Evolutionary conservation across 192 early-diverging fungal species (phyloP), one percentile per base, ranked within the genome.

Genomic region (Backusella westeae): DNA sequence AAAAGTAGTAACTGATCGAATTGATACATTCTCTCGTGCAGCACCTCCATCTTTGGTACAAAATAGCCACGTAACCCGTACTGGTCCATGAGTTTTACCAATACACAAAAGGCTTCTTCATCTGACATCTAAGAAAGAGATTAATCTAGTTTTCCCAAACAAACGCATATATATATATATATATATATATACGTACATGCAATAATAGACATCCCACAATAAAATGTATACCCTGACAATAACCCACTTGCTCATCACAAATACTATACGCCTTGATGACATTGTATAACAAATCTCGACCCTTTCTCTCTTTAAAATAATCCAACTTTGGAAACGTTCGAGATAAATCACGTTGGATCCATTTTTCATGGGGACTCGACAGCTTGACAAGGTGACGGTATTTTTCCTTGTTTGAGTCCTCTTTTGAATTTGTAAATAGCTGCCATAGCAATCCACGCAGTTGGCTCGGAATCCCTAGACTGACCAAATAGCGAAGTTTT

Each of bases 201-300:
- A 97, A 79, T 71, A 99, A 84, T 78, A 99, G 71, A 7, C 95
- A 92, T 0, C 94, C 98, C 19, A 95, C 94, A 17, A 99, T 84
- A 84, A 99, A 99, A 6, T 95, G 91, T 41, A 99, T 89, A 5
- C 97, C 98, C 85, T 99, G 98, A 80, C 98, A 99, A 86, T 99
- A 99, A 6, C 98, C 98, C 67, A 99, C 93, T 69, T 99, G 94
- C 6, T 85, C 73, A 81, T 99, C 98, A 78, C 92, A 99, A 39
- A 97, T 53, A 26, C 91, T 90, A 78, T 99, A 99, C 0, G 96
- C 96, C 71, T 97, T 96, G 65, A 96, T 89, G 19, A 99, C 94
- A 78, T 94, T 93, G 81, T 92, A 96, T 74, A 99, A 80, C 10
- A 88, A 87, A 79, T 96, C 93, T 77, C 98, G 97, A 2, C 96